Percentiles rank a stretch among this genome's conserved stretches.
Evolutionary conservation across 192 early-diverging fungal genomes (phyloP).

Genomic region (Backusella macrospora): DNA sequence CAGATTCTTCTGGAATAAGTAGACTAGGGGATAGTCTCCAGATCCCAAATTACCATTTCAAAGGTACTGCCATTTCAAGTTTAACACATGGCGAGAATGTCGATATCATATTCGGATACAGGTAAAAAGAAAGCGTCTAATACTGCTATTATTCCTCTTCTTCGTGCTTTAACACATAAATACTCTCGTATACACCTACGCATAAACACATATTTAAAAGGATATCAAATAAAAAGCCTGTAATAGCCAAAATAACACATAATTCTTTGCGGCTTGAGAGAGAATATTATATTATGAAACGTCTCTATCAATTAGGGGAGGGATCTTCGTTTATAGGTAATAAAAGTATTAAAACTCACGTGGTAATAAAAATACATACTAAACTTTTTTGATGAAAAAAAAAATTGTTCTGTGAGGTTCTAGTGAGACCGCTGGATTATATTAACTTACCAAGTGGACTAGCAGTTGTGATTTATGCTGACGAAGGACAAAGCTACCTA

Average conservation of each 20-base stretch:
- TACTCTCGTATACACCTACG: not conserved
- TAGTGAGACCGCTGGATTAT: constrained; percentile 35
- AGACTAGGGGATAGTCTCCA: constrained; percentile 19
- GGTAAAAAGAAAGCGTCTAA: not conserved
- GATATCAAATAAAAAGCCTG: constrained; percentile 35
- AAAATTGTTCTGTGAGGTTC: constrained; percentile 4
- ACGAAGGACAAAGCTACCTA: constrained; percentile 30
- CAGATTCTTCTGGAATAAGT: constrained; percentile 17
- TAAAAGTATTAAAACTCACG: not conserved
- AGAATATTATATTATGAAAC: constrained; percentile 34
- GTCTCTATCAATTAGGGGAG: constrained; percentile 31
- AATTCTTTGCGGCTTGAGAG: constrained; percentile 31
- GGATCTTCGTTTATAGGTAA: constrained; percentile 37
- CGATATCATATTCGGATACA: constrained; percentile 32
- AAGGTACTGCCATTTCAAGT: constrained; percentile 22
- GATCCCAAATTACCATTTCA: constrained; percentile 37
- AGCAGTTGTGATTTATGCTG: constrained; percentile 31
- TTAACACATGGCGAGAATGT: constrained; percentile 29
- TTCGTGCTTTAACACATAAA: not conserved
- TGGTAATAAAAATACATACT: not conserved
- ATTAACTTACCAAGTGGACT: constrained; percentile 26
- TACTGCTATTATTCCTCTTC: not conserved
- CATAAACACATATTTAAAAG: not conserved
- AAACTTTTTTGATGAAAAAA: not conserved
- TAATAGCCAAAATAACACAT: constrained; percentile 35